Conservation (phyloP, 2,329 filamentous ascomycete genomes). For the Colletotrichum chlorophyti region DNA sequence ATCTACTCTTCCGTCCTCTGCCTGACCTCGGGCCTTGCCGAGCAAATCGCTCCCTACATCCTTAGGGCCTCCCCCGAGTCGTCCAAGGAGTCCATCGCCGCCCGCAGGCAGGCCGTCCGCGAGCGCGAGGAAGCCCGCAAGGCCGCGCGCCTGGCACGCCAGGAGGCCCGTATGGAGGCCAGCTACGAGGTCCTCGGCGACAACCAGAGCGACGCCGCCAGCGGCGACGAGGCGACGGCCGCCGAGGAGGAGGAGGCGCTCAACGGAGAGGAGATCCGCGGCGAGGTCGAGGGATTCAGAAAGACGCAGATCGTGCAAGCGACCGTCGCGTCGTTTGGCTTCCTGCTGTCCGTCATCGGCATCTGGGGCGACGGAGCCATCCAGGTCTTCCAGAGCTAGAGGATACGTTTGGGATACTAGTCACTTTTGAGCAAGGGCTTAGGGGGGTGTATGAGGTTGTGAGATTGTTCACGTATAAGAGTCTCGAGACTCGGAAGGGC, state of each 20-base stretch:
- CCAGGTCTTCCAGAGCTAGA: slow-evolving; percentile 31
- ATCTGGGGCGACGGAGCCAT: slow-evolving; percentile 69
- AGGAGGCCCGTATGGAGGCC: slow-evolving; percentile 63
- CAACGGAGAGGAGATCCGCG: slow-evolving; percentile 69
- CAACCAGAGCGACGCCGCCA: slow-evolving; percentile 52
- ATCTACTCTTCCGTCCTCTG: slow-evolving; percentile 81
- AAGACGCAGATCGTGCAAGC: slow-evolving; percentile 62
- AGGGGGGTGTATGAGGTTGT: background rate
- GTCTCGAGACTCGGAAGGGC: slow-evolving; percentile 14
- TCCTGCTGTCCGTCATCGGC: slow-evolving; percentile 67
- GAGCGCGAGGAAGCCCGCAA: slow-evolving; percentile 33
- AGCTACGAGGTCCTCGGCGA: slow-evolving; percentile 75
- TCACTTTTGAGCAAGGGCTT: background rate
- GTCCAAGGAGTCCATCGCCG: slow-evolving; percentile 33
- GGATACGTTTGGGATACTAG: slow-evolving; percentile 28
- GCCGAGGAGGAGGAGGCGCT: slow-evolving; percentile 51
- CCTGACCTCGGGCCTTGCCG: slow-evolving; percentile 64
- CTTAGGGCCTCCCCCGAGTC: slow-evolving; percentile 37
- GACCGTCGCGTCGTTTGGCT: slow-evolving; percentile 60
- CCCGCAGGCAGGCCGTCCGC: slow-evolving; percentile 35
- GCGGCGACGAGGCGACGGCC: slow-evolving; percentile 53
- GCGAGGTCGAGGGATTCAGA: slow-evolving; percentile 61
- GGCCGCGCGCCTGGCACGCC: slow-evolving; percentile 38
- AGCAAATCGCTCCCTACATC: slow-evolving; percentile 54
- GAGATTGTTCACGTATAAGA: slow-evolving; percentile 14